phyloP scores from a whole-genome alignment of 768 basidiomycete species.

The Hydnomerulius pinastri region DNA sequence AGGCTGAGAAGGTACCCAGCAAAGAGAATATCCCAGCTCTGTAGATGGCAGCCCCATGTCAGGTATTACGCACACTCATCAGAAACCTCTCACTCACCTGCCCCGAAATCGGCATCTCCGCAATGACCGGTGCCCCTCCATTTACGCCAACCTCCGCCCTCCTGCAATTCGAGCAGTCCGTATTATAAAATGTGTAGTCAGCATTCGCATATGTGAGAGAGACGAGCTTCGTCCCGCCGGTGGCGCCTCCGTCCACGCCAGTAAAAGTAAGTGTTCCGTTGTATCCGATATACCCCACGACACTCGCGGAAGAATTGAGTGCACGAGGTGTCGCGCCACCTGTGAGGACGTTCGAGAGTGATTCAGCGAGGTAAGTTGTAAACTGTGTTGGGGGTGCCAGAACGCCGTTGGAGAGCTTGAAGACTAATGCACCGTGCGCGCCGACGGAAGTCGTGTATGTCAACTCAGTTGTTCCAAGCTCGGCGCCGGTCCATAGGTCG shows the following conservation, averaged over 20 bases:
- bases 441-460: neutral
- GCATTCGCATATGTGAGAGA: conserved; percentile 8
- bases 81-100: too few species aligned
- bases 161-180: conserved; percentile 8
- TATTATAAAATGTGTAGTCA: conserved; percentile 8
- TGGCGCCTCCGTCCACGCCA: conserved; percentile 8
- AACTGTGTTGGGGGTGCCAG: neutral
- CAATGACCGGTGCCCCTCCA: neutral
- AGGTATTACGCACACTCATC: too few species aligned
- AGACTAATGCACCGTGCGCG: conserved; percentile 7
- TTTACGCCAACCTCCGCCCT: conserved; percentile 9
- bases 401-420: conserved; percentile 2
- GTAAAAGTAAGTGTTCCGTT: conserved; percentile 7
- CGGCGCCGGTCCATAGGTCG: conserved; percentile 7
- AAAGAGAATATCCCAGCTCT: conserved; percentile 7
- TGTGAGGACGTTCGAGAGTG: neutral
- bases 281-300: neutral
- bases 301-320: neutral
- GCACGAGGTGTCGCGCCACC: neutral
- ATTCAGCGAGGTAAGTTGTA: neutral
- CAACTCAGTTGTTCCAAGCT: neutral
- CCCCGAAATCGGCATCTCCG: conserved; percentile 12
- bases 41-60: too few species aligned
- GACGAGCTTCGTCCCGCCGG: conserved; percentile 2
- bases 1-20: conserved; percentile 5